Evolutionary conservation across 2,329 filamentous ascomycete species (phyloP).

Genomic region (Exophiala xenobiotica): DNA sequence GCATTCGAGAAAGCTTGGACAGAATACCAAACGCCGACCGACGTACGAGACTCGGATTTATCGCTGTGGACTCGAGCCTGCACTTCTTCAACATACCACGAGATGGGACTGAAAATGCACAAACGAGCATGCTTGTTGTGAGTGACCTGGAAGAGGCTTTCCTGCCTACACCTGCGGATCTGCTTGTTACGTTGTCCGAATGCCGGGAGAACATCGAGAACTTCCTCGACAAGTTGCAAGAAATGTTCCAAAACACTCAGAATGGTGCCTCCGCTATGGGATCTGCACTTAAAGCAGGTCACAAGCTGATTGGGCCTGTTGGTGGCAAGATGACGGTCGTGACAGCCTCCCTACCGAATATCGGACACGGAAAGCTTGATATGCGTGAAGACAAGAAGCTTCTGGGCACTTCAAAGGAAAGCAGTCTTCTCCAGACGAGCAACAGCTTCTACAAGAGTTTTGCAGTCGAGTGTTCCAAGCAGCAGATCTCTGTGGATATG

Average conservation of each 20-base stretch:
- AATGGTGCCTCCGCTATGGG: constrained; percentile 92
- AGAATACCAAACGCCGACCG: constrained; percentile 97
- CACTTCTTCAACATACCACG: constrained; percentile 96
- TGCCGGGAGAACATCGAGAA: constrained; percentile 87
- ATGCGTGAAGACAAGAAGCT: constrained; percentile 96
- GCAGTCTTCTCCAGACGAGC: constrained; percentile 78
- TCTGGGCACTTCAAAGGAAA: constrained; percentile 90
- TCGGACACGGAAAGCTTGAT: constrained; percentile 85
- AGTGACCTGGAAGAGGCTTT: constrained; percentile 96
- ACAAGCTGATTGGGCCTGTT: constrained; percentile 91
- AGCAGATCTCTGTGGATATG: constrained; percentile 98
- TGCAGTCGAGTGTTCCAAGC: constrained; percentile 97
- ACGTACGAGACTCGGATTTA: constrained; percentile 87
- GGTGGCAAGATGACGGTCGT: constrained; percentile 94
- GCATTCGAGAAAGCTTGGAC: constrained; percentile 91
- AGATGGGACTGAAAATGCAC: constrained; percentile 78
- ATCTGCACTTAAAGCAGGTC: constrained; percentile 84
- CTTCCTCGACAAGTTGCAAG: constrained; percentile 85
- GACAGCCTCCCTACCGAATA: constrained; percentile 83
- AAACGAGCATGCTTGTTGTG: constrained; percentile 88
- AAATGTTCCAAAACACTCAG: constrained; percentile 96
- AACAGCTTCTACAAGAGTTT: constrained; percentile 99
- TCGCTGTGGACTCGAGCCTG: constrained; percentile 89
- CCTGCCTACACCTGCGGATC: constrained; percentile 85
- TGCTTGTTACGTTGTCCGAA: constrained; percentile 85